Base-by-base conservation (phyloP, 1,284 basidiomycete species). In the Ustilago shanxiensis region DNA sequence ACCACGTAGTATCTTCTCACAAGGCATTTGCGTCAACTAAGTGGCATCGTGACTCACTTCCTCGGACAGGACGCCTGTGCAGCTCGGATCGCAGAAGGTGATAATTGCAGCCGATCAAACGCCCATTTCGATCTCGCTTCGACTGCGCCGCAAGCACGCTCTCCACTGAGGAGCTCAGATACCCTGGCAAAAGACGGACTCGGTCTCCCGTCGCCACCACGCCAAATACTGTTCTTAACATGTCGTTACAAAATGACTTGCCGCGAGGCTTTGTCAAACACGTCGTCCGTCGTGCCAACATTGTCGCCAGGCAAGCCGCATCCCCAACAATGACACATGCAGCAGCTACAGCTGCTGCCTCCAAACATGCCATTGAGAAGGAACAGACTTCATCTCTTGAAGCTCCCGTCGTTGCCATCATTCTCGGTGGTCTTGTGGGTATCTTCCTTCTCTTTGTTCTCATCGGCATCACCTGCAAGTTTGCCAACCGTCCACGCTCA, bases 211-310 rank as follows among this genome's bases (percentile, higher is more conserved):
- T 20, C 33, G n/a, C 22, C 47, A 49, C 18, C 37, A 39, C 37
- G 4, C 8, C 44, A 7, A 20, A 8, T 20, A 7, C 22, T 20
- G 7, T 16, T 44, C n/a, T n/a, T 45, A 58, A 8, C 52, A 77
- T 77, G 74, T 20, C 66, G 53, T 31, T 72, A 13, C 54, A 59
- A 18, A 39, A 57, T 16, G 66, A 61, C 60, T 41, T 66, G 61
- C 70, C 70, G 16, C 59, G 44, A 39, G 59, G 74, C 69, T 77
- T 77, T 33, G 74, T 59, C 52, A 77, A 72, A 66, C 75, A 73
- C 52, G 64, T 73, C 44, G 71, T 73, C 8, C 75, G 66, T 44
- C 61, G 60, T 11, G 55, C 66, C 37, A 60, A 51, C n/a, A 16
- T 70, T n/a, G 61, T 68, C 41, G 66, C 59, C 16, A 54, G 68